Conservation (phyloP, 2,329 filamentous ascomycete species). For the Juglanconis juglandina region DNA sequence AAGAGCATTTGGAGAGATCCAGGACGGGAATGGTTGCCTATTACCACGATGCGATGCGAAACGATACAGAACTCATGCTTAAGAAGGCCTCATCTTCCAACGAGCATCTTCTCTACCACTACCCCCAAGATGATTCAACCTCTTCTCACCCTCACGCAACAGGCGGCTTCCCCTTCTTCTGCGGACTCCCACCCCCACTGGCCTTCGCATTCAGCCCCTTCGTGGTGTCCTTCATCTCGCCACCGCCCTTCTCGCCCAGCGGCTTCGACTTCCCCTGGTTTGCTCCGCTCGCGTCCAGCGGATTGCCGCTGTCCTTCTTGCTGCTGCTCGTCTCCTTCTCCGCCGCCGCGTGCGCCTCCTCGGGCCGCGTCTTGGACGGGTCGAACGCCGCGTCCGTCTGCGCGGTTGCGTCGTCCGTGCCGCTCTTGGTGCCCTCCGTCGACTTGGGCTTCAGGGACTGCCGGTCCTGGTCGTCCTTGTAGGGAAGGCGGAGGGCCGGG, state of each 20-base stretch:
- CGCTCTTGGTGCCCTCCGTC: conserved; percentile 67
- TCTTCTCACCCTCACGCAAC: conserved; percentile 12
- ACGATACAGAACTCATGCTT: background rate
- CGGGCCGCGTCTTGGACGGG: conserved; percentile 63
- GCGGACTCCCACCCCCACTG: conserved; percentile 29
- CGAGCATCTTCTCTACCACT: background rate
- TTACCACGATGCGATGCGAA: background rate
- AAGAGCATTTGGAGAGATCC: background rate
- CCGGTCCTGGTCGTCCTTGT: conserved; percentile 55
- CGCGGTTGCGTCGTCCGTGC: conserved; percentile 57
- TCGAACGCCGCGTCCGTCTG: conserved; percentile 64
- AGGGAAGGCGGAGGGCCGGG: conserved; percentile 28
- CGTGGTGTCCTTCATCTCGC: conserved; percentile 29
- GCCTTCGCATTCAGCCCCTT: conserved; percentile 30
- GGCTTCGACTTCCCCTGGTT: conserved; percentile 41
- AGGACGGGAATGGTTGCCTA: background rate
- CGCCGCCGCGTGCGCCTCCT: conserved; percentile 49
- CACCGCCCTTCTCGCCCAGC: conserved; percentile 32
- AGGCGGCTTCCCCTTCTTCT: conserved; percentile 30
- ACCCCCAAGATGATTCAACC: background rate
- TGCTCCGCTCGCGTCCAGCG: conserved; percentile 42
- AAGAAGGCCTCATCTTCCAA: background rate
- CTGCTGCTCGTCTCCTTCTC: conserved; percentile 26
- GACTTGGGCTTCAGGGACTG: conserved; percentile 62
- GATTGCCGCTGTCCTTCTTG: conserved; percentile 23